Evolutionary conservation across 345 rosid genomes (phyloP), one percentile per base, ranked within the genome.

Genomic region (Pelargonium nanum): DNA sequence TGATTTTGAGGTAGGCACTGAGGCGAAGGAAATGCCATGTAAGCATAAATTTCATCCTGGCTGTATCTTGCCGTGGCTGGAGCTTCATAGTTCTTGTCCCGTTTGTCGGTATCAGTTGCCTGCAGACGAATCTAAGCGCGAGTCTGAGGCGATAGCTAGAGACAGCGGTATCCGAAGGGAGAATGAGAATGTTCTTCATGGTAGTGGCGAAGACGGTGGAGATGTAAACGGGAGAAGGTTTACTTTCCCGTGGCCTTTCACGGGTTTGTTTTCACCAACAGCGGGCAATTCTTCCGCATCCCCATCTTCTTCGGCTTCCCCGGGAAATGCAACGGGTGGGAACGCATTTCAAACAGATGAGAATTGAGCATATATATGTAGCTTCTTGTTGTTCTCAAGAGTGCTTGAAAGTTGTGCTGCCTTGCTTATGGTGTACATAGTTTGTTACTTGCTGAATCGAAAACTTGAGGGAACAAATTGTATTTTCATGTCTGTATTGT

Each of bases 1-100:
- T 75, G 92, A 86, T 64, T 74, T 86, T 57, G 86, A 83, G 70
- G 51, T 80, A 52, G 89, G 91, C 5, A 51, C 58, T 0, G 85
- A 78, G 57, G 91, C 84, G 0, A 91, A 71, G 70, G 90, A 91
- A 73, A 88, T 88, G 96, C 96, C 96, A 0, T 91, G 98, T 70
- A 79, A 81, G 74, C 98, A 91, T 66, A 88, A 69, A 81, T 91
- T 88, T 66, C 98, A 91, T 53, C 63, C 72, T 20, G 71, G 70
- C 15, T 91, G 98, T 44, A 73, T 91, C 73, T 62, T 86, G 67
- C 96, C 96, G 9, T 91, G 98, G 98, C 77, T 91, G 68, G 95
- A 86, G 70, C 85, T 86, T 68, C 98, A 88, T 65, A 85, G 96
- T 75, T 88, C 96, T 32, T 91, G 95, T 55, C 98, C 96, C 3